Evolutionary conservation across 108 stramenopile species (phyloP).

Genomic region (Bacterosira constricta): DNA sequence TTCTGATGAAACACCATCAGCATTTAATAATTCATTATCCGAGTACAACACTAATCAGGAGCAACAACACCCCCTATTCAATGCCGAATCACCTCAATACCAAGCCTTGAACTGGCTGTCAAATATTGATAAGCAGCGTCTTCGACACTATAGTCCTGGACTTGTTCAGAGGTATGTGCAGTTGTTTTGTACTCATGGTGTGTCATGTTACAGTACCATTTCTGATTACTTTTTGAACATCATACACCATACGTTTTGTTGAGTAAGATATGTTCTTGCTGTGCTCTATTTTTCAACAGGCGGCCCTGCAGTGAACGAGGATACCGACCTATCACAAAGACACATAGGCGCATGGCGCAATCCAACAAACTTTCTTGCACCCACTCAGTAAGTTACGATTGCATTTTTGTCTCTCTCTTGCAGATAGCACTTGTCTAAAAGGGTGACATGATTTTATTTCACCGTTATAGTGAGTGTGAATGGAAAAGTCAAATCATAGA

Average conservation of each 20-base stretch:
- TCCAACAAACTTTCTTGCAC: constrained; percentile 12
- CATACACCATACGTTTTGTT: no score
- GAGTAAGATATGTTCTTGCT: no score
- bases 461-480: background rate
- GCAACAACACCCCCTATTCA: constrained; percentile 34
- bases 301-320: constrained; percentile 24
- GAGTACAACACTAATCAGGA: no score
- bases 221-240: no score
- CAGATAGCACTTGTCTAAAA: background rate
- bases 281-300: constrained; percentile 60
- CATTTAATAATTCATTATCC: no score
- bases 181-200: no score
- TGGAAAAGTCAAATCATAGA: constrained; percentile 5
- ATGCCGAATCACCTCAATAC: constrained; percentile 48
- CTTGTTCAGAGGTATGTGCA: constrained; percentile 52
- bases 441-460: background rate
- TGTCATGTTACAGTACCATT: no score
- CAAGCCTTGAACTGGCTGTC: constrained; percentile 50
- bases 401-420: background rate
- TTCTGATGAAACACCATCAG: no score
- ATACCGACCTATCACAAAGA: background rate
- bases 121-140: constrained; percentile 27
- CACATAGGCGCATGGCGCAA: constrained; percentile 12
- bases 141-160: background rate
- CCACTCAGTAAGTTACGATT: constrained; percentile 6